Base-by-base conservation (phyloP, 495 filamentous ascomycete species). In the Haplographium delicatum region DNA sequence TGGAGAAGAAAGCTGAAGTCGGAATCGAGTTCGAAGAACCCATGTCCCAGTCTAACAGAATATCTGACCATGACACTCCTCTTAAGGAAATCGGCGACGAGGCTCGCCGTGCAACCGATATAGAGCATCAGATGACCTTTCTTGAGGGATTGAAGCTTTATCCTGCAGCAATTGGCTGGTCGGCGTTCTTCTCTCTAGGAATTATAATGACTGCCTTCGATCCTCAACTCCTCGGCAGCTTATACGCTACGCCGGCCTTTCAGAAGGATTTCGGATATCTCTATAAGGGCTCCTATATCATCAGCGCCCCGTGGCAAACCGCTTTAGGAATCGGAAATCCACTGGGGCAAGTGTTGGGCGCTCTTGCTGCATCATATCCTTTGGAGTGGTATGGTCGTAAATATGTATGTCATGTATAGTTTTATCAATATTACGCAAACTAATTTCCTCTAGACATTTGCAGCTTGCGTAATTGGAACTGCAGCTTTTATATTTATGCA, bases 231-330 rank as follows among this genome's bases (percentile, higher is more conserved):
- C 70, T 82, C 47, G 71, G 71, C 57, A 75, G 75, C 51, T 76
- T 79, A 42, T 56, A 76, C 55, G 73, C 72, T 25, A 72, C 74
- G 39, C 70, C 69, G 0, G 67, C 72, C 54, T 89, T 88, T 70
- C 82, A 82, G 56, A 65, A 65, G 51, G 85, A 84, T 51, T 89
- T 85, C 58, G 86, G 85, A 30, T 69, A 76, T 42, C 58, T 68
- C 51, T 44, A 72, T 13, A 62, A 81, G 37, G 81, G 80, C n/a
- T 56, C 64, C 1, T 88, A 84, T 63, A 72, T 87, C 53, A 70
- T 90, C 6, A 65, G 84, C 4, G 83, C 85, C 7, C 60, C 80
- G 50, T 91, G 86, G 86, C 84, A 89, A 68, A 67, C 85, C 7
- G 85, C 83, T 42, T 67, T 91, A 27, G 83, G 79, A 52, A 88